Base-by-base conservation (phyloP, 352 stramenopile genomes). In the Pythium rishiriense region DNA sequence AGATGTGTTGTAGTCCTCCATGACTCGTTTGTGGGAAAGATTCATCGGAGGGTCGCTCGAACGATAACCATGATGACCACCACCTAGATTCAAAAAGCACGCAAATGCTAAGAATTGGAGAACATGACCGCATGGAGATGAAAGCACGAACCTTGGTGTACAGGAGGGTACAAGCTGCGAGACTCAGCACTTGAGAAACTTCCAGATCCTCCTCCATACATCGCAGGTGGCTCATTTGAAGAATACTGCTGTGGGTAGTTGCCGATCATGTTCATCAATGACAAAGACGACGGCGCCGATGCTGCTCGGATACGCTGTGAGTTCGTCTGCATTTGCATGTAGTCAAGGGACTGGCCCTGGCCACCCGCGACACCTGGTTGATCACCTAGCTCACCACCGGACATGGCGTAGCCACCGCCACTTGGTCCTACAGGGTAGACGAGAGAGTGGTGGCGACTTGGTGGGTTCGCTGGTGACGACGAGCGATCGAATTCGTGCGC, bases 401-500 rank as follows among this genome's bases (percentile, higher is more conserved):
- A 69, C 52, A 75, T 78, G 8, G 64, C 68, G 48, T 74, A 83
- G 37, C 63, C 37, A 41, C 53, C 28, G 11, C 51, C 51, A 3
- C 43, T 25, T 3, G 66, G 66, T 6, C 42, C 41, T 9, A 86
- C 62, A 10, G 76, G 71, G 45, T 81, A 84, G 14, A 69, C 83
- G 62, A 65, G 65, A 28, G 62, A 87, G 68, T 69, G 80, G 56
- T 66, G 75, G n/a, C 78, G 77, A 47, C 49, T 69, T 33, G 78
- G 63, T 11, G 56, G 14, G 37, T 26, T 56, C 7, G 45, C 46
- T 9, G 66, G 67, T 11, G 79, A 73, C 3, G 54, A 31, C 2
- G 46, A 51, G 2, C 79, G 78, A 0, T 88, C 78, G 58, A 89
- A 91, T 28, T 88, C 79, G 2, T 75, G 22, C 21, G 76, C 58